Base-by-base conservation (phyloP, 1,284 basidiomycete genomes). In the Ustilago hordei region DNA sequence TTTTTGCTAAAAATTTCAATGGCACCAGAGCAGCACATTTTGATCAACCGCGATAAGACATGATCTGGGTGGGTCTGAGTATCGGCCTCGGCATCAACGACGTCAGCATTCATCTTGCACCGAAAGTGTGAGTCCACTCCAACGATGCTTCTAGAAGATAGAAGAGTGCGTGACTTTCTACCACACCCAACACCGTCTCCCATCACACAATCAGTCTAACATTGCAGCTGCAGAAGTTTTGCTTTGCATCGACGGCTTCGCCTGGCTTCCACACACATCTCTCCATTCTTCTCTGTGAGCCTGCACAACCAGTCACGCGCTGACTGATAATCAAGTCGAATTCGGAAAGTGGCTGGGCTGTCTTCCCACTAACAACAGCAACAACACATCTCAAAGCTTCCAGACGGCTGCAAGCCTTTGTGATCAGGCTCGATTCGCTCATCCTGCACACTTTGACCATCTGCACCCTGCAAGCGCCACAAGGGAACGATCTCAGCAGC, bases 241-340 rank as follows among this genome's bases (percentile, higher is more conserved):
- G 5, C 38, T 23, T 58, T 35, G 13, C 56, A 19, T 35, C 56
- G 53, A 55, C 35, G 7, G n/a, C 45, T 50, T 50, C 48, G 48
- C 48, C 23, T 50, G 48, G 55, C 28, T 57, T 17, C 48, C n/a
- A 38, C 38, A 17, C 36, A 34, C 36, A n/a, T 28, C 43, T 62
- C 53, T 41, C 19, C 28, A 43, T 31, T 47, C 54, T 15, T 52
- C 17, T 35, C 39, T 50, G 34, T 38, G 15, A 31, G 8, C 13
- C 58, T 62, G 55, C 50, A 61, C 36, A 36, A 41, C 45, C 59
- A 38, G 41, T 54, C 58, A 62, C 60, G 23, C 60, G 69, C 69
- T 71, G 64, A 71, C 69, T 71, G 69, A 71, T 65, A 54, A 38
- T 48, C 15, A n/a, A 55, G 48, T 13, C 48, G 28, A 35, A 41